phyloP scores from a whole-genome alignment of 1,284 basidiomycete genomes.

The Microbotryomycetes sp. region DNA sequence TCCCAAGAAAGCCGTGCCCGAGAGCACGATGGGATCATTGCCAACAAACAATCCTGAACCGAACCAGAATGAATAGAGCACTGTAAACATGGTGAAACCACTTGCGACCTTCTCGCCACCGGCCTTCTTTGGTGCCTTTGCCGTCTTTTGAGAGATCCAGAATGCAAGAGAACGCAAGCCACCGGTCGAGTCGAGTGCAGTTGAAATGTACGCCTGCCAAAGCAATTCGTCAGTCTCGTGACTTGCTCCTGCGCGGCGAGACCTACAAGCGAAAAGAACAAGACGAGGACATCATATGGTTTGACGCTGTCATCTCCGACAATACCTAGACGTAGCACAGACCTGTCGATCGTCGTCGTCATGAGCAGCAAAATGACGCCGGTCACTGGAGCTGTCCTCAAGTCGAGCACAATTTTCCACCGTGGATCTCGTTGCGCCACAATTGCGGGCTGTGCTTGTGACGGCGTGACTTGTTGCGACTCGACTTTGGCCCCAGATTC shows the following conservation, averaged over 20 bases:
- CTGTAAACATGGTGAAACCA: slow-evolving; percentile 61
- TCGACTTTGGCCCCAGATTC: not conserved
- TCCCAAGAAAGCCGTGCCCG: slow-evolving; percentile 66
- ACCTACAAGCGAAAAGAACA: slow-evolving; percentile 74
- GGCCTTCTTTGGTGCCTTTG: slow-evolving; percentile 46
- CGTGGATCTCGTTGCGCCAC: slow-evolving; percentile 4
- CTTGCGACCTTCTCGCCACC: slow-evolving; percentile 26
- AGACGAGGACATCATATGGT: slow-evolving; percentile 86
- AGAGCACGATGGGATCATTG: slow-evolving; percentile 54
- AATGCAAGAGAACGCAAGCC: slow-evolving; percentile 79
- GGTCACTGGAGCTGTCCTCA: slow-evolving; percentile 64
- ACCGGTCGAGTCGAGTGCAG: slow-evolving; percentile 85
- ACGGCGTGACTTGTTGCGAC: not conserved
- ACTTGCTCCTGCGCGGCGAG: not conserved
- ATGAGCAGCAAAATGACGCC: slow-evolving; percentile 74
- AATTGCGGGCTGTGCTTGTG: not conserved
- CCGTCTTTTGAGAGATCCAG: slow-evolving; percentile 72
- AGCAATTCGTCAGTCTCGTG: not conserved
- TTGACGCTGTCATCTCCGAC: slow-evolving; percentile 66
- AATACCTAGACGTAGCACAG: slow-evolving; percentile 60
- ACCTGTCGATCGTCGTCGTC: slow-evolving; percentile 60
- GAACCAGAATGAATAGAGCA: slow-evolving; percentile 75
- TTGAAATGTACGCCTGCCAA: slow-evolving; percentile 76
- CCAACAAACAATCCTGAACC: slow-evolving; percentile 72
- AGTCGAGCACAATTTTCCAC: slow-evolving; percentile 52